Base-by-base conservation (phyloP, 306 rosid genomes). In the Vigna angularis region DNA sequence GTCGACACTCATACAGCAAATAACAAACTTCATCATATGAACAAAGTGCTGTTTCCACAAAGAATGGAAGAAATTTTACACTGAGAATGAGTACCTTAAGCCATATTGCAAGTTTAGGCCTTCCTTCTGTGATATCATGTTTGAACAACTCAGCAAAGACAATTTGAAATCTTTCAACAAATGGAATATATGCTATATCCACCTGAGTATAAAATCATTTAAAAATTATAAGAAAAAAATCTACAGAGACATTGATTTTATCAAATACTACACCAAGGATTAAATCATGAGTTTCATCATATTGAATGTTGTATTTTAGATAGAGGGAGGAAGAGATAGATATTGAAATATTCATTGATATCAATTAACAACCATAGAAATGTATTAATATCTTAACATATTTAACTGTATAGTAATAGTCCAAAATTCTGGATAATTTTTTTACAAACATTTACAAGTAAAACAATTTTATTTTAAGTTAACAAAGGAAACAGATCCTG, bases 21-120 rank as follows among this genome's bases (percentile, higher is more conserved):
- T 28, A 26, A n/a, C 44, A 26, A 45, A 15, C 11, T 45, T 70
- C 64, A 65, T 76, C 13, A 34, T 8, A 63, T 28, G 22, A 72
- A 66, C 13, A 12, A 58, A 52, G 56, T 24, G 22, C n/a, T 16
- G 68, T 16, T 36, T 56, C 36, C 30, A 32, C n/a, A 18, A 56
- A 57, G 30, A 36, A 40, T 8, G 28, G 32, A 40, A 72, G 16
- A 48, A 69, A 34, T 17, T 32, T 26, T 12, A 44, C n/a, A 67
- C 10, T 24, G 16, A 62, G 20, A 52, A 38, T 48, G 15, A 26
- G 61, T 88, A 91, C 98, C 97, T 90, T 86, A 16, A 86, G 32
- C 97, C 96, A 93, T 63, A 86, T 53, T 13, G 83, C 85, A 59
- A 93, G 88, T 67, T 88, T 91, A 34, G 97, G 91, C 83, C 97